A percentile compares a stretch with the other conserved stretches of the same genome.
Evolutionary conservation across 352 stramenopile genomes (phyloP).

Genomic region (Albugo laibachii): DNA sequence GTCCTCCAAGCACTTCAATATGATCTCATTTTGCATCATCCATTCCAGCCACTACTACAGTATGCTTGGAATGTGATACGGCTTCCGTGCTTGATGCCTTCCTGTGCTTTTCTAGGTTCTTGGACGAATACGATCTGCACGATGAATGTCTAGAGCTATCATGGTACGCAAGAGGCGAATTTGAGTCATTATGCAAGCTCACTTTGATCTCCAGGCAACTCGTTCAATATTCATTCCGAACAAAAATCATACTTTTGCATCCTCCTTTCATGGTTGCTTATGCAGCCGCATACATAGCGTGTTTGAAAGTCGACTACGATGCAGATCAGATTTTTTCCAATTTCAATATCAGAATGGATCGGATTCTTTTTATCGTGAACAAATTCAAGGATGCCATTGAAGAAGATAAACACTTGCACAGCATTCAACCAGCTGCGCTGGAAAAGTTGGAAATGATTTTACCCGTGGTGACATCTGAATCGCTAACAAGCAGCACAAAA

Average conservation of each 20-base stretch:
- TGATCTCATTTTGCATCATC: constrained; percentile 75
- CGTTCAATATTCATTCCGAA: constrained; percentile 75
- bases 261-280: constrained; percentile 80
- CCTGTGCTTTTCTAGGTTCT: constrained; percentile 17
- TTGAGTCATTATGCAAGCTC: background rate
- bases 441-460: constrained; percentile 70
- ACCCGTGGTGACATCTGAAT: constrained; percentile 20
- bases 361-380: constrained; percentile 54
- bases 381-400: constrained; percentile 63
- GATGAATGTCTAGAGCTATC: constrained; percentile 71
- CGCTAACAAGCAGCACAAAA: too few relatives aligned
- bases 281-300: constrained; percentile 58
- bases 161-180: constrained; percentile 18
- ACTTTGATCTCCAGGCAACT: constrained; percentile 30
- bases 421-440: constrained; percentile 30
- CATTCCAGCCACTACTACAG: constrained; percentile 66
- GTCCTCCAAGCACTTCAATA: constrained; percentile 75
- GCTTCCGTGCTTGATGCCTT: background rate
- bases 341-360: constrained; percentile 69
- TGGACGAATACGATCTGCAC: constrained; percentile 72
- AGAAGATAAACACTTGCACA: constrained; percentile 47
- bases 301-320: constrained; percentile 56
- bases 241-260: constrained; percentile 68
- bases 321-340: constrained; percentile 45
- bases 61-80: constrained; percentile 10